A percentile compares a stretch with the other conserved stretches of the same genome.
Evolutionary conservation across 2,329 filamentous ascomycete species (phyloP).

Genomic region (Pseudogymnoascus verrucosus): DNA sequence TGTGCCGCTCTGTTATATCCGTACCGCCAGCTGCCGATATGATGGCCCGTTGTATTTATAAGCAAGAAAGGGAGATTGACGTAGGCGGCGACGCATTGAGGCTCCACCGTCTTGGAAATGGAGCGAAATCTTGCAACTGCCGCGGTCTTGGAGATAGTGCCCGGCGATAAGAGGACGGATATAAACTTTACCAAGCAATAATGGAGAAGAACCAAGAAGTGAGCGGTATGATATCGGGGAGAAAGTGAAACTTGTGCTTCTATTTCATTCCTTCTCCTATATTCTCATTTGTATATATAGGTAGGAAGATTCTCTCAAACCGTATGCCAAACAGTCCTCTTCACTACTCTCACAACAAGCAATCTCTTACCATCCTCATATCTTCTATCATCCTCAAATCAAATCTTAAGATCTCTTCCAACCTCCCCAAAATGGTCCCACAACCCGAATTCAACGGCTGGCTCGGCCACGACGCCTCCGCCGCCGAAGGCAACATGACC

Average conservation of each 20-base stretch:
- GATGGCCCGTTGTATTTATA: background rate
- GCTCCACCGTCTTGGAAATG: background rate
- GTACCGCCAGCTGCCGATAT: background rate
- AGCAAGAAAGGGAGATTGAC: background rate
- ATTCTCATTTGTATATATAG: conserved; percentile 4
- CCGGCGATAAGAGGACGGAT: background rate
- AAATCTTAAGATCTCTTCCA: background rate
- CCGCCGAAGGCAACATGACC: conserved; percentile 27
- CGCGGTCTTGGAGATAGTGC: background rate
- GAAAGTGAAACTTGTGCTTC: background rate
- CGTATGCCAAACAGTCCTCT: background rate
- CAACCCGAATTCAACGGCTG: conserved; percentile 27
- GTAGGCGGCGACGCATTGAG: background rate
- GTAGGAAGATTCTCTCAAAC: background rate
- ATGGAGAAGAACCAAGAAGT: background rate
- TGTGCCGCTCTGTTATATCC: background rate
- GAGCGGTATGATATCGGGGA: background rate
- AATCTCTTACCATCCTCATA: background rate
- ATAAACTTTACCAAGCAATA: background rate
- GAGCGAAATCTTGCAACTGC: background rate
- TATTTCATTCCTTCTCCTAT: background rate
- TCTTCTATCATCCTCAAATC: background rate
- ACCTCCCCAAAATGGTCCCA: background rate
- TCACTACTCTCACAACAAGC: background rate
- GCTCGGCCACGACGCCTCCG: conserved; percentile 19